A percentile compares a stretch with the other conserved stretches of the same genome.
phyloP scores from a whole-genome alignment of 1,284 basidiomycete species.

The Heliocybe sulcata region DNA sequence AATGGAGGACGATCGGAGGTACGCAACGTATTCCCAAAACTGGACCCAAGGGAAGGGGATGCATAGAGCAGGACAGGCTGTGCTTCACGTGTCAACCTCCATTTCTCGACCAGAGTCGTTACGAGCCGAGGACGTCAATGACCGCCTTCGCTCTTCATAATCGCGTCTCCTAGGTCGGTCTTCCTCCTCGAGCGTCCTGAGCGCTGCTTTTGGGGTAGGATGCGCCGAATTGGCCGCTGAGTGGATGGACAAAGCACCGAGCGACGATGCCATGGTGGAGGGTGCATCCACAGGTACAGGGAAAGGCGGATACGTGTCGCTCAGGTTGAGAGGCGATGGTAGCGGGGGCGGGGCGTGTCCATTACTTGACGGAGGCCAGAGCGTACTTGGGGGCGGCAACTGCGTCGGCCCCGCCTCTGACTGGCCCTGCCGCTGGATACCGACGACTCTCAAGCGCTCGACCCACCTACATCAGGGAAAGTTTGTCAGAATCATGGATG shows the following conservation, averaged over 20 bases:
- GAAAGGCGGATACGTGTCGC: neutral
- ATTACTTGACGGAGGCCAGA: neutral
- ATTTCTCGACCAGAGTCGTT: neutral
- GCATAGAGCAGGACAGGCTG: neutral
- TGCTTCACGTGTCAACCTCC: neutral
- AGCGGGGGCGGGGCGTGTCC: neutral
- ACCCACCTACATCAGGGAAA: constrained; percentile 51
- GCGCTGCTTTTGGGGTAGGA: neutral
- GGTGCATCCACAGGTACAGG: neutral
- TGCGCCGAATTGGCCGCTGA: neutral
- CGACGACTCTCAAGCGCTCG: constrained; percentile 67
- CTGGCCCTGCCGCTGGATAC: constrained; percentile 50
- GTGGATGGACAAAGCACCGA: too few relatives aligned
- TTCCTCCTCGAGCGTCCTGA: neutral
- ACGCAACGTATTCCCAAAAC: too few relatives aligned
- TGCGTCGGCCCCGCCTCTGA: neutral
- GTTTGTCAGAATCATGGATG: neutral
- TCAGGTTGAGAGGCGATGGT: neutral
- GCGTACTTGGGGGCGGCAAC: neutral
- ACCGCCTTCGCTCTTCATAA: neutral
- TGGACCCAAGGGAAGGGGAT: too few relatives aligned
- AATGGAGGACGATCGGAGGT: too few relatives aligned
- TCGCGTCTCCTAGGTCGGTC: neutral
- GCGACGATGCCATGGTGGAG: neutral
- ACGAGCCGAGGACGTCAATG: too few relatives aligned